Evolutionary conservation across 1,284 basidiomycete genomes (phyloP).

Genomic region (Cutaneotrichosporon cutaneum): DNA sequence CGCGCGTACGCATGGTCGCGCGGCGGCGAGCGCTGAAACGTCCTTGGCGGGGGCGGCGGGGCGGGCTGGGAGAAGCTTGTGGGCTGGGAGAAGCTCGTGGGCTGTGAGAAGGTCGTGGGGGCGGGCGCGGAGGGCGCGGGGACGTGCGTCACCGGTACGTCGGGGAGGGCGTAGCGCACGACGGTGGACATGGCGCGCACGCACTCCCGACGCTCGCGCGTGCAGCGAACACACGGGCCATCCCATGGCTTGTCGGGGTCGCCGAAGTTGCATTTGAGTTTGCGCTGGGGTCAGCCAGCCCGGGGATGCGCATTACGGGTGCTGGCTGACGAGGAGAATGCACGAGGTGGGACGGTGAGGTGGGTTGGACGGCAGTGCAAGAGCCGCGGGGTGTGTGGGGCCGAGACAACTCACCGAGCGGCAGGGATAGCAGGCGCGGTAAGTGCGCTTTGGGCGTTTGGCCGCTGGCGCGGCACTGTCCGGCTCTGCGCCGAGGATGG

Average conservation of each 20-base stretch:
- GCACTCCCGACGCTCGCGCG: conserved; percentile 23
- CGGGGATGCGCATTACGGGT: not conserved
- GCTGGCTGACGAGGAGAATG: not conserved
- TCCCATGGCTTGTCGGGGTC: conserved; percentile 24
- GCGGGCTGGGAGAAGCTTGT: not conserved
- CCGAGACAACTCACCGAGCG: conserved; percentile 9
- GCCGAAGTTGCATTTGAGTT: conserved; percentile 24
- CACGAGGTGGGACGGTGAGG: not conserved
- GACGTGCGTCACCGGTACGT: conserved; percentile 1
- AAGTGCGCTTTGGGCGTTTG: conserved; percentile 20
- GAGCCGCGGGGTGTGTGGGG: too few relatives aligned
- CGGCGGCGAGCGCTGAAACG: not conserved
- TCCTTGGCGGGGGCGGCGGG: not conserved
- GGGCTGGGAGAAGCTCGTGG: not conserved
- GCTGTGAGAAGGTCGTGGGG: not conserved
- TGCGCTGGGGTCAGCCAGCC: conserved; percentile 18
- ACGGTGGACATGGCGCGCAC: conserved; percentile 16
- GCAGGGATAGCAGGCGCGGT: conserved; percentile 22
- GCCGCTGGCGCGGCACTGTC: not conserved
- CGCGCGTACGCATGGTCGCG: not conserved
- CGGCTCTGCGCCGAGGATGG: conserved; percentile 3
- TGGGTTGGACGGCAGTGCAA: not conserved
- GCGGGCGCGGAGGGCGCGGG: not conserved
- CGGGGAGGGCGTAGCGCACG: conserved; percentile 10
- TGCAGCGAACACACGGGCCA: conserved; percentile 21